These are phyloP conservation scores for Trypanosoma platydactyli DNA, from an alignment of 208 protist genomes.

Conservation along the genomic window DNA sequence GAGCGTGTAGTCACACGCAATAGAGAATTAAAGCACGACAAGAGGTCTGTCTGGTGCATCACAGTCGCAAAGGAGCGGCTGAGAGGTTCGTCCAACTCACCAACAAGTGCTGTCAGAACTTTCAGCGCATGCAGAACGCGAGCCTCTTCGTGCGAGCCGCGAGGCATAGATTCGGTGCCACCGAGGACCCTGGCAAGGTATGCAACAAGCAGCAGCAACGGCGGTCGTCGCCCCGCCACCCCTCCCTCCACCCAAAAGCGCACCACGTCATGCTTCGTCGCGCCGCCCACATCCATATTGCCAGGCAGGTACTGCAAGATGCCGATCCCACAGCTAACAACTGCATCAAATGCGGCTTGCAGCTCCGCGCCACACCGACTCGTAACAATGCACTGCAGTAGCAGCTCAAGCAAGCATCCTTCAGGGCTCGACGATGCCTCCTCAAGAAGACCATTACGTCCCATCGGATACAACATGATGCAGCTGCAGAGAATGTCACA, in stretches of 20 bases:
- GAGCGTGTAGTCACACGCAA: conserved; percentile 31
- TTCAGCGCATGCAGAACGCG: conserved; percentile 47
- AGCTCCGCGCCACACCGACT: conserved; percentile 34
- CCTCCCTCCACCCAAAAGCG: conserved; percentile 54
- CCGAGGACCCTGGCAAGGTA: conserved; percentile 29
- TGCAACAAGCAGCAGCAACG: conserved; percentile 36
- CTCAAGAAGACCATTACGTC: conserved; percentile 24
- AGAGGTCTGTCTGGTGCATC: conserved; percentile 30
- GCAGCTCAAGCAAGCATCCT: conserved; percentile 37
- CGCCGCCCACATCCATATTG: conserved; percentile 17
- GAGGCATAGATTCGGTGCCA: background rate
- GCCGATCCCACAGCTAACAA: conserved; percentile 28
- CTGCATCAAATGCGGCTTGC: conserved; percentile 47
- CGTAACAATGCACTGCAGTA: conserved; percentile 40
- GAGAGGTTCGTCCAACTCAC: conserved; percentile 31
- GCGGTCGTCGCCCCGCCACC: conserved; percentile 25
- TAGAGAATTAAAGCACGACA: conserved; percentile 20
- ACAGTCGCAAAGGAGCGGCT: conserved; percentile 29
- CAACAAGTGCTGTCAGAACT: conserved; percentile 34
- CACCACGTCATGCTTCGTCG: conserved; percentile 45
- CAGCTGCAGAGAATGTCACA: conserved; percentile 41
- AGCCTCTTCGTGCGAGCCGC: conserved; percentile 32
- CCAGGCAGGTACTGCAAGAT: conserved; percentile 24
- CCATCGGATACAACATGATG: conserved; percentile 30
- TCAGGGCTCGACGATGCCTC: conserved; percentile 17